Conservation (phyloP, 2,329 filamentous ascomycete genomes). For the Pseudogymnoascus destructans region DNA sequence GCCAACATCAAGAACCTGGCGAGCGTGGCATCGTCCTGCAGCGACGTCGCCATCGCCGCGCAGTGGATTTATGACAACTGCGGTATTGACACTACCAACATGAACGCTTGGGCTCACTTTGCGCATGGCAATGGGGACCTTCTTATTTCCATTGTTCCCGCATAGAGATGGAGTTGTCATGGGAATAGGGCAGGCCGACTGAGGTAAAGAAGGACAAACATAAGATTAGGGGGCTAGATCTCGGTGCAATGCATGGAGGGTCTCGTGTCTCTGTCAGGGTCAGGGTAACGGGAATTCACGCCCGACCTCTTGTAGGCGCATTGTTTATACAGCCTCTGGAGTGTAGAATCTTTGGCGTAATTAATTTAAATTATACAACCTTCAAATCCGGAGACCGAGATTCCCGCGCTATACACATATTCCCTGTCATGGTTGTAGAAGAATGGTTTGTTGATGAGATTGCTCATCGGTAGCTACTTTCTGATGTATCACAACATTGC, state of each 20-base stretch:
- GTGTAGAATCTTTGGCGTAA: not conserved
- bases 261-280: not conserved
- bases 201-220: not conserved
- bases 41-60: not conserved
- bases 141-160: not conserved
- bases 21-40: not conserved
- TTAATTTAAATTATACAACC: not conserved
- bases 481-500: not conserved
- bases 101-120: not conserved
- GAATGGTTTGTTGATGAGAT: not conserved
- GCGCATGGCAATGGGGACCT: slow-evolving; percentile 1
- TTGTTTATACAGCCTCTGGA: not conserved
- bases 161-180: not conserved
- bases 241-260: not conserved
- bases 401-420: not conserved
- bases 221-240: not conserved
- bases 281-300: not conserved
- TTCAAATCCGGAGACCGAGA: not conserved
- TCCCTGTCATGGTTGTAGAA: not conserved
- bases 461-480: not conserved
- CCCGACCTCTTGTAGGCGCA: not conserved
- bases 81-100: not conserved
- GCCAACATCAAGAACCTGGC: not conserved
- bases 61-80: not conserved
- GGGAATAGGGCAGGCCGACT: not conserved